phyloP scores from a whole-genome alignment of 2,329 filamentous ascomycete species.

The Colletotrichum lentis region DNA sequence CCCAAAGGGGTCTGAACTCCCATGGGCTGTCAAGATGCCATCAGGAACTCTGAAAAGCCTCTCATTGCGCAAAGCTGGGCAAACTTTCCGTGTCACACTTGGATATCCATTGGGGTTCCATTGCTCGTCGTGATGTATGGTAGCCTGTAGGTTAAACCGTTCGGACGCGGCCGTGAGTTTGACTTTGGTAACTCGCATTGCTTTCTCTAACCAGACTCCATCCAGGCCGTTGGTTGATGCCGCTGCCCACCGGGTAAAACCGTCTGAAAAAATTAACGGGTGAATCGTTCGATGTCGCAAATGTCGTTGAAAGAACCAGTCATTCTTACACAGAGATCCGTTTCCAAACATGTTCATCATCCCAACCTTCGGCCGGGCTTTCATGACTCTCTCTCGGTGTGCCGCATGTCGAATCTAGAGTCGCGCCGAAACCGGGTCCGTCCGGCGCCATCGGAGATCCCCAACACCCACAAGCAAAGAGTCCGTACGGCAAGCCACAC shows the following conservation, averaged over 20 bases:
- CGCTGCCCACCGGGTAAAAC: too few relatives aligned
- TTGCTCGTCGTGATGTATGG: too few relatives aligned
- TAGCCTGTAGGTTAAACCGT: too few relatives aligned
- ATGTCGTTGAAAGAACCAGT: too few relatives aligned
- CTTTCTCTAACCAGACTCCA: too few relatives aligned
- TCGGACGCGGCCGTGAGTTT: too few relatives aligned
- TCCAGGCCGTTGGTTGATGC: too few relatives aligned
- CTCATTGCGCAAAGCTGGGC: background rate
- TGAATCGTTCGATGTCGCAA: too few relatives aligned
- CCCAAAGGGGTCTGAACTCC: too few relatives aligned
- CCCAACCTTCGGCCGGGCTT: background rate
- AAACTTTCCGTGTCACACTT: background rate
- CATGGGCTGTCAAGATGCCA: background rate
- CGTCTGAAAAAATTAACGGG: too few relatives aligned
- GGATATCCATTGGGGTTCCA: background rate
- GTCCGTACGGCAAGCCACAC: background rate
- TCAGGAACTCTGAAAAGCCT: background rate
- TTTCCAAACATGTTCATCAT: background rate
- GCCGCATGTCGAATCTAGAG: background rate
- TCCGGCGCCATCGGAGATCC: conserved; percentile 26
- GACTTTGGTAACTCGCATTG: too few relatives aligned
- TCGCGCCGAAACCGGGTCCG: background rate
- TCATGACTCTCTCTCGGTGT: background rate
- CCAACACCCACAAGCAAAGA: background rate
- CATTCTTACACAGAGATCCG: background rate